Conservation (phyloP, 169 alveolate species). For the Plasmodium knowlesi region DNA sequence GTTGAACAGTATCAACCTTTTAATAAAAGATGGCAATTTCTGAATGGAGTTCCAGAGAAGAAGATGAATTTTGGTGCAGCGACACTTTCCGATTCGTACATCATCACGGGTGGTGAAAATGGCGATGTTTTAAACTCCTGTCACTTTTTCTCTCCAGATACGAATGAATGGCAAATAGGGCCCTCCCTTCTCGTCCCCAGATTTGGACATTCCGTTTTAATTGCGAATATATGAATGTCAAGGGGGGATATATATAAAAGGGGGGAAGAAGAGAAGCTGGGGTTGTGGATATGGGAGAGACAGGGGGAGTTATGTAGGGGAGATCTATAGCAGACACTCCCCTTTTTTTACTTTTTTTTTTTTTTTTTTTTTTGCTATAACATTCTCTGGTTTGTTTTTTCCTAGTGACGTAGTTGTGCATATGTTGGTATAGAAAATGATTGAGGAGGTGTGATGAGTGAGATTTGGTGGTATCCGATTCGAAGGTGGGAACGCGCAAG, state of each 20-base stretch:
- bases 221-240: constrained; percentile 77
- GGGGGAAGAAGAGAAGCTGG: neutral
- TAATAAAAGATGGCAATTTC: constrained; percentile 81
- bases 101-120: constrained; percentile 85
- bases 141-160: constrained; percentile 83
- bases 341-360: neutral
- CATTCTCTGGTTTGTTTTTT: neutral
- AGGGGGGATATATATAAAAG: neutral
- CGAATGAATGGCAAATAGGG: constrained; percentile 84
- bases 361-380: neutral
- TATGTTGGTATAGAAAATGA: neutral
- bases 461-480: neutral
- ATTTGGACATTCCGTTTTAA: constrained; percentile 83
- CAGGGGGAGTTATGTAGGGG: neutral
- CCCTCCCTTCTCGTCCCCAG: constrained; percentile 85
- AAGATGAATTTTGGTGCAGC: constrained; percentile 84
- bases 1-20: constrained; percentile 85
- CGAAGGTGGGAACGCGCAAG: neutral
- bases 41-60: constrained; percentile 82
- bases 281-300: neutral
- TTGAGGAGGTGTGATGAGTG: neutral
- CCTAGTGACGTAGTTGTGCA: neutral
- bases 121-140: constrained; percentile 80
- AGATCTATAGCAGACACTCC: neutral
- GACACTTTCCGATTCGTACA: constrained; percentile 77